Conservation (phyloP, 2,329 filamentous ascomycete species). For the Cordyceps javanica region DNA sequence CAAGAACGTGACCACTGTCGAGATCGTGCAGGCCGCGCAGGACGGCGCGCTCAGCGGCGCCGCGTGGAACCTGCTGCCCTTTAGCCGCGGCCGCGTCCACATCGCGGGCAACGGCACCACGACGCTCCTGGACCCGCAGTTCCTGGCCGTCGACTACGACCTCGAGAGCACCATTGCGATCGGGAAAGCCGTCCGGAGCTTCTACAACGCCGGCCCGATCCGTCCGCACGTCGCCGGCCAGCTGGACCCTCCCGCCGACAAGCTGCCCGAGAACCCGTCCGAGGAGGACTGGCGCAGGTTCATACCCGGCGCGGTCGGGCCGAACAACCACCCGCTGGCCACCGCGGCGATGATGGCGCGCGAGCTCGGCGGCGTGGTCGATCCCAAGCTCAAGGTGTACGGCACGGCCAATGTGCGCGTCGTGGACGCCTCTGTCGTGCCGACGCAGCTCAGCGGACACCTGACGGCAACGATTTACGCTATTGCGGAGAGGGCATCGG, state of each 20-base stretch:
- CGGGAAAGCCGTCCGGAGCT: conserved; percentile 23
- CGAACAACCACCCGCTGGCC: not conserved
- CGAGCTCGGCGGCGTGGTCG: conserved; percentile 11
- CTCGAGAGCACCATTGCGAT: conserved; percentile 22
- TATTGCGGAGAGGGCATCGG: conserved; percentile 10
- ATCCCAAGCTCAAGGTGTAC: conserved; percentile 5
- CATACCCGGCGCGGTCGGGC: conserved; percentile 16
- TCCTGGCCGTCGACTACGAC: conserved; percentile 31
- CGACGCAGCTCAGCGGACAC: conserved; percentile 13
- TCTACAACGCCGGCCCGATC: conserved; percentile 27
- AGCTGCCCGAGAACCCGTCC: conserved; percentile 24
- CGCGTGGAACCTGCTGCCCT: conserved; percentile 32
- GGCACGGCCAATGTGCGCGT: conserved; percentile 13
- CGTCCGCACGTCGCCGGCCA: conserved; percentile 16
- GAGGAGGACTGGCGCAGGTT: conserved; percentile 23
- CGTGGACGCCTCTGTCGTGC: conserved; percentile 14
- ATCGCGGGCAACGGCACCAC: conserved; percentile 25
- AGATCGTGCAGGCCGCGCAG: conserved; percentile 34
- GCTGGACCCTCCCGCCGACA: conserved; percentile 17
- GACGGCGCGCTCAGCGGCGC: conserved; percentile 29
- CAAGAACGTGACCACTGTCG: conserved; percentile 37
- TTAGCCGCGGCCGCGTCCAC: conserved; percentile 36
- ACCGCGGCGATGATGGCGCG: conserved; percentile 7
- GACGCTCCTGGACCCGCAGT: conserved; percentile 31
- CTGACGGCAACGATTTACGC: conserved; percentile 12